phyloP scores from a whole-genome alignment of 1,139 yeast species.

The Eremothecium cymbalariae region DNA sequence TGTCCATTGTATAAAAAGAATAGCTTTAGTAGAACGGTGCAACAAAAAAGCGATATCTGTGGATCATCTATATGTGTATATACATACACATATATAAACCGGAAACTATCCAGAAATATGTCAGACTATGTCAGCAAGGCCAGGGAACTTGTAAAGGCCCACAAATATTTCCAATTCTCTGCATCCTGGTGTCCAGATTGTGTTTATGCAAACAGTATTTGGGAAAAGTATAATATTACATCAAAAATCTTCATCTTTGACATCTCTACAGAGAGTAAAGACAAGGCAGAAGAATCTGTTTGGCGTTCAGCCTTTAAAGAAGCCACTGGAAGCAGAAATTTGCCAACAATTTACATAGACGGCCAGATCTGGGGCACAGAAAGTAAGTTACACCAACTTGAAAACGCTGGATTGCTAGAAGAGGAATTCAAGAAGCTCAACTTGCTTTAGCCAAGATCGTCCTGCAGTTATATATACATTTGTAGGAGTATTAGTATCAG shows the following conservation, averaged over 20 bases:
- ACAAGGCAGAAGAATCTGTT: slow-evolving; percentile 43
- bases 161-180: slow-evolving; percentile 50
- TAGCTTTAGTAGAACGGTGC: too few relatives aligned
- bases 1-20: too few relatives aligned
- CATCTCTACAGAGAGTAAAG: slow-evolving; percentile 41
- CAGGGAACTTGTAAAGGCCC: slow-evolving; percentile 37
- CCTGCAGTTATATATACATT: too few relatives aligned
- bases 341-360: slow-evolving; percentile 60
- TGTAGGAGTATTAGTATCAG: slow-evolving; percentile 33
- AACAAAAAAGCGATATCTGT: too few relatives aligned
- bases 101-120: slow-evolving; percentile 8
- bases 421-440: slow-evolving; percentile 37
- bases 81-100: too few relatives aligned
- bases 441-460: too few relatives aligned
- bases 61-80: too few relatives aligned
- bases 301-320: slow-evolving; percentile 55
- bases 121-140: slow-evolving; percentile 34
- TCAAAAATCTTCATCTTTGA: slow-evolving; percentile 49
- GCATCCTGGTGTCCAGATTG: slow-evolving; percentile 80
- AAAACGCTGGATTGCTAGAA: slow-evolving; percentile 38
- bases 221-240: slow-evolving; percentile 43
- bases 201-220: slow-evolving; percentile 49
- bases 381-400: slow-evolving; percentile 41
- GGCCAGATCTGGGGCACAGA: slow-evolving; percentile 60
- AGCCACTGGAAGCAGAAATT: slow-evolving; percentile 59